Percentiles rank a stretch among this genome's conserved stretches.
Evolutionary conservation across 306 rosid species (phyloP).

Genomic region (Luffa acutangula): DNA sequence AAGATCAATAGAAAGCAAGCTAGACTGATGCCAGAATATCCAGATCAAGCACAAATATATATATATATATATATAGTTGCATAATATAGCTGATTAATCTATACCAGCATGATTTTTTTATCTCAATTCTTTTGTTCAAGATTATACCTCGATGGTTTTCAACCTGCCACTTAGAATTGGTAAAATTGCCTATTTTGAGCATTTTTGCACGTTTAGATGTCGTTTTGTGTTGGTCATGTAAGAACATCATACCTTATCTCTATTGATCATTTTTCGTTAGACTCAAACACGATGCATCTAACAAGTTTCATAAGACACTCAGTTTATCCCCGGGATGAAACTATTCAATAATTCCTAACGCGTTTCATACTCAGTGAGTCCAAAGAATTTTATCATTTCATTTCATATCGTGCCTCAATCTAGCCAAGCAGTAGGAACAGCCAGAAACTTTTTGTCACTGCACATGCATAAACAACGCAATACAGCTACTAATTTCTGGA

Average conservation of each 20-base stretch:
- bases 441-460: neutral
- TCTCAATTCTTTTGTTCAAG: neutral
- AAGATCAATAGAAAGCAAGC: neutral
- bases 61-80: neutral
- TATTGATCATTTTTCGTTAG: neutral
- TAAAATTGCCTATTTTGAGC: neutral
- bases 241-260: neutral
- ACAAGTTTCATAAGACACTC: neutral
- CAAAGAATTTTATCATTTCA: neutral
- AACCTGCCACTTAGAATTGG: neutral
- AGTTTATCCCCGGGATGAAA: neutral
- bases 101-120: neutral
- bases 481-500: neutral
- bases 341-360: neutral
- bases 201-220: neutral
- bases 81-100: neutral
- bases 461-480: neutral
- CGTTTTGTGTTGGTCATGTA: neutral
- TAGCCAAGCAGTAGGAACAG: neutral
- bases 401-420: neutral
- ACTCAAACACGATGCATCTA: neutral
- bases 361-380: neutral
- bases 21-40: neutral
- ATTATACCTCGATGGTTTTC: neutral
- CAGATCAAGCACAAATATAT: neutral